These are phyloP conservation scores for Butyriboletus loyo DNA, from an alignment of 768 basidiomycete genomes.

Conservation along the genomic window DNA sequence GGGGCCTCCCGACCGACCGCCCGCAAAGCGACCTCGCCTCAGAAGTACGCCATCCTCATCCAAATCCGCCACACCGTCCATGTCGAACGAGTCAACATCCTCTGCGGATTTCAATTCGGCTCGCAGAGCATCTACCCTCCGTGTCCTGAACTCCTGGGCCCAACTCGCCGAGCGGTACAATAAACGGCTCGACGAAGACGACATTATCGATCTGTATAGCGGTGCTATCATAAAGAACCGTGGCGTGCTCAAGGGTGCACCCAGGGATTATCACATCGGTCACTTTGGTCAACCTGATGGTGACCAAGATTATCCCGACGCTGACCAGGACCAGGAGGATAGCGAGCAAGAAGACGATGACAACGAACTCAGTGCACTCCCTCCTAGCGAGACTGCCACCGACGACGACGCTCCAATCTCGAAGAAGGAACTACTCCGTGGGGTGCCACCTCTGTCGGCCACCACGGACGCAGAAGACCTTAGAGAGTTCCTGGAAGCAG, in stretches of 20 bases:
- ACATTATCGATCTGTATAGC: constrained; percentile 68
- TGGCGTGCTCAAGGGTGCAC: constrained; percentile 53
- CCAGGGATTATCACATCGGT: constrained; percentile 49
- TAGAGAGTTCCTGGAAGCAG: constrained; percentile 63
- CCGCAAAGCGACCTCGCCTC: constrained; percentile 49
- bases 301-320: constrained; percentile 39
- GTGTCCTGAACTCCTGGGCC: constrained; percentile 62
- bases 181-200: constrained; percentile 69
- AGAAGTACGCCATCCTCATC: constrained; percentile 44
- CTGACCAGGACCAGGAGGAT: constrained; percentile 42
- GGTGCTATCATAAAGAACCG: constrained; percentile 65
- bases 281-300: constrained; percentile 42
- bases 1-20: constrained; percentile 36
- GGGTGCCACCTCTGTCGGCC: constrained; percentile 43
- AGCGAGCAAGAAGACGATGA: constrained; percentile 48
- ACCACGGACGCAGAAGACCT: constrained; percentile 61
- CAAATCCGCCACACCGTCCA: constrained; percentile 34
- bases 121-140: constrained; percentile 49
- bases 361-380: constrained; percentile 59
- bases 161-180: constrained; percentile 67
- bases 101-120: constrained; percentile 49
- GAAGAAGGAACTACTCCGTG: constrained; percentile 32
- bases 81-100: constrained; percentile 26
- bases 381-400: constrained; percentile 26
- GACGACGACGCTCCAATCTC: constrained; percentile 29